These are phyloP conservation scores for Aspergillus piperis DNA, from an alignment of 2,329 filamentous ascomycete genomes.

Conservation along the genomic window DNA sequence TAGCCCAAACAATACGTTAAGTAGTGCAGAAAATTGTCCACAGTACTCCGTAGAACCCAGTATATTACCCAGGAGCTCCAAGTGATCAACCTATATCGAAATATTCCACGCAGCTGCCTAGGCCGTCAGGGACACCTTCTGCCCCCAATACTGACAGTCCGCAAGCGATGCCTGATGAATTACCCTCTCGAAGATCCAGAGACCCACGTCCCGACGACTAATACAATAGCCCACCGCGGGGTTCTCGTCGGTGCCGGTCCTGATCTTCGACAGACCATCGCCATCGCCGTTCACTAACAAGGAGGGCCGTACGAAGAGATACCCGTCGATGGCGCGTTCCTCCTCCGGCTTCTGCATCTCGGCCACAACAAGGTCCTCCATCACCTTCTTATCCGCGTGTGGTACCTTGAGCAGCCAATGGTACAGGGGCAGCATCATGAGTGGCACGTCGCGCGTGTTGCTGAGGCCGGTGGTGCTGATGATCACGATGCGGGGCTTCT, in stretches of 20 bases:
- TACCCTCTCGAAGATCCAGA: neutral
- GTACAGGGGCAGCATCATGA: conserved; percentile 36
- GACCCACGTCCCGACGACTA: neutral
- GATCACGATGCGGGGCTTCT: conserved; percentile 30
- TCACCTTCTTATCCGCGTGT: conserved; percentile 42
- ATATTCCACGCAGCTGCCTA: neutral
- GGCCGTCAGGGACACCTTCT: neutral
- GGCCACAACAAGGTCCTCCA: conserved; percentile 31
- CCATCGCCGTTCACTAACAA: conserved; percentile 36
- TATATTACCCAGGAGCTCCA: too few relatives aligned
- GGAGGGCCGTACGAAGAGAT: conserved; percentile 36
- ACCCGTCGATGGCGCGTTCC: conserved; percentile 17
- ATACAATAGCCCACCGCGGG: neutral
- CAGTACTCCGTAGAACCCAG: too few relatives aligned
- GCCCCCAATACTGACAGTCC: neutral
- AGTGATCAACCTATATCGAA: too few relatives aligned
- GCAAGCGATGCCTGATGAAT: neutral
- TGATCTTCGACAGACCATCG: conserved; percentile 17
- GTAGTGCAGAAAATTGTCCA: too few relatives aligned
- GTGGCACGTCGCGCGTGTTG: conserved; percentile 34
- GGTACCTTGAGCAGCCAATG: conserved; percentile 31
- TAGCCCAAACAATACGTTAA: too few relatives aligned
- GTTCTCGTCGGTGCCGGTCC: neutral
- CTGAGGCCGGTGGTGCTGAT: conserved; percentile 39
- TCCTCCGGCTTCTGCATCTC: conserved; percentile 20